Evolutionary conservation across 2,329 filamentous ascomycete species (phyloP).

Genomic region (Huntiella decipiens): DNA sequence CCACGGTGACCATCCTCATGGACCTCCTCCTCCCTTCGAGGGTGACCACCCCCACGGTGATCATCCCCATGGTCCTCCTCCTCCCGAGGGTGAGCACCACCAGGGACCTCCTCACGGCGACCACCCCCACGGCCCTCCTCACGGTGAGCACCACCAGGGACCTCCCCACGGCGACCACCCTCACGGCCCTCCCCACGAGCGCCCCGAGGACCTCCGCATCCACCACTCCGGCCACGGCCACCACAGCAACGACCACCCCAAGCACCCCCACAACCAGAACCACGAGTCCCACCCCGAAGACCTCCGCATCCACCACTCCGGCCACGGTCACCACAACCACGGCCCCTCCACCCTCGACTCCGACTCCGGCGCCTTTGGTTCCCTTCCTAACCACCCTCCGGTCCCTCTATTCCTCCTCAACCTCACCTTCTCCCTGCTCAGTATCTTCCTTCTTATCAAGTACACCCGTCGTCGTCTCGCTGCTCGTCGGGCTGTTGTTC

Average conservation of each 20-base stretch:
- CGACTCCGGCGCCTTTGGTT: slow-evolving; percentile 1
- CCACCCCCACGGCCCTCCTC: too few relatives aligned
- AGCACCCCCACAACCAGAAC: not conserved
- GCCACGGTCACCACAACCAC: not conserved
- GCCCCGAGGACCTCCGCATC: not conserved
- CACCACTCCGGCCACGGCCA: not conserved
- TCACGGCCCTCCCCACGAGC: not conserved
- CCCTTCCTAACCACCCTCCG: not conserved
- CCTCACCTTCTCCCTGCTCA: slow-evolving; percentile 4
- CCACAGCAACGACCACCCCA: not conserved
- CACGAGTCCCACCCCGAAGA: not conserved
- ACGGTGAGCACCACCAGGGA: not conserved
- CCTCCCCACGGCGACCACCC: not conserved
- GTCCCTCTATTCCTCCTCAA: slow-evolving; percentile 4
- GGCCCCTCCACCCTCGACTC: not conserved
- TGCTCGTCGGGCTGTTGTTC: not conserved
- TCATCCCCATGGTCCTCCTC: too few relatives aligned
- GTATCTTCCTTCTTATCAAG: slow-evolving; percentile 3
- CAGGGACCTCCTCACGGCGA: too few relatives aligned
- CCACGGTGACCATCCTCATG: too few relatives aligned
- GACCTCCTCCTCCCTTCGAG: too few relatives aligned
- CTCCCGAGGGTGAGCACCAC: too few relatives aligned
- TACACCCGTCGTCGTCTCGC: not conserved
- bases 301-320: not conserved
- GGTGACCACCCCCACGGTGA: not conserved